Evolutionary conservation across 768 basidiomycete species (phyloP).

Genomic region (Leccinum sublutescens): DNA sequence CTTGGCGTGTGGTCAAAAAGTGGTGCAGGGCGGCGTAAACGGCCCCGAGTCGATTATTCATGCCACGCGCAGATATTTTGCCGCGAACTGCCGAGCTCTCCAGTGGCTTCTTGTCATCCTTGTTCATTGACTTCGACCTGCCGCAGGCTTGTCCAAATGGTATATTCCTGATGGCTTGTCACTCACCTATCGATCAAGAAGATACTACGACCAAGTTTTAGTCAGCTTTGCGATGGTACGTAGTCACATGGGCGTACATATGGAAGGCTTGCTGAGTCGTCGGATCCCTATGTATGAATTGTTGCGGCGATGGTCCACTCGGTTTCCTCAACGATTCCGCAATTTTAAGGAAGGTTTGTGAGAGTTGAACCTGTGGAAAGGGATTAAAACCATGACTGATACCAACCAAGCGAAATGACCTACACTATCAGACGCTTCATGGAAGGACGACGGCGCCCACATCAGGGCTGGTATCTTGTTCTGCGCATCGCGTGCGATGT

Average conservation of each 20-base stretch:
- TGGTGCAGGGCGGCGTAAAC: slow-evolving; percentile 51
- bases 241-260: slow-evolving; percentile 41
- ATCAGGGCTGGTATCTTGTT: slow-evolving; percentile 27
- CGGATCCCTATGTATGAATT: slow-evolving; percentile 52
- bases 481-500: slow-evolving; percentile 48
- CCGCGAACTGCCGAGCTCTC: slow-evolving; percentile 34
- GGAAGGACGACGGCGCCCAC: slow-evolving; percentile 43
- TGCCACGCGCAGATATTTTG: background rate
- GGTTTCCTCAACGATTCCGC: slow-evolving; percentile 55
- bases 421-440: slow-evolving; percentile 51
- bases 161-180: background rate
- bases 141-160: background rate
- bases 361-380: slow-evolving; percentile 43
- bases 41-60: slow-evolving; percentile 53
- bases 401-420: slow-evolving; percentile 7
- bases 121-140: slow-evolving; percentile 54
- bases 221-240: background rate
- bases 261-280: slow-evolving; percentile 52
- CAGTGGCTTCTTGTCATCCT: slow-evolving; percentile 40
- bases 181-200: slow-evolving; percentile 24
- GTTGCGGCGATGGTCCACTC: slow-evolving; percentile 43
- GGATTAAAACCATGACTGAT: background rate
- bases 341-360: slow-evolving; percentile 53
- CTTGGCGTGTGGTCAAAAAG: slow-evolving; percentile 53
- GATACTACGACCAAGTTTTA: slow-evolving; percentile 1